Base-by-base conservation (phyloP, 768 basidiomycete species). In the Auriscalpium orientale region DNA sequence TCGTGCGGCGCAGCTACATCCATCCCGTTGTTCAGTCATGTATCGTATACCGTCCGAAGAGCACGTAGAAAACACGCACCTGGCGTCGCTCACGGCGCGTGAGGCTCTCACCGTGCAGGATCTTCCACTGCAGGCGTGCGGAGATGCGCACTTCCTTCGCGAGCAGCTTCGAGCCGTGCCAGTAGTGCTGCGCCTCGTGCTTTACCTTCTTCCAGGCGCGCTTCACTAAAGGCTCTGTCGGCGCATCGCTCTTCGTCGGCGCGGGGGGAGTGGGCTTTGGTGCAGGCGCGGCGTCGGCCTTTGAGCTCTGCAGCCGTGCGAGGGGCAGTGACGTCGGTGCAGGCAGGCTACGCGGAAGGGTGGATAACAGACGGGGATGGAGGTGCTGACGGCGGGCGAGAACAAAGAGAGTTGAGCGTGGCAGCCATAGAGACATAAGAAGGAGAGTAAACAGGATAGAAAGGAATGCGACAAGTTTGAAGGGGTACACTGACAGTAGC, bases 131-230 rank as follows among this genome's bases (percentile, higher is more conserved):
- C 45, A 99, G 77, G 58, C 94, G 78, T 3, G 79, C 74, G 21
- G 91, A 92, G 60, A 98, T 98, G 60, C 89, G 84, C 53, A 97
- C 89, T 74, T 98, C 97, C 22, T 92, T 90, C 15, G 91, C 93
- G 49, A 99, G 78, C 5, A 99, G 82, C 68, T 97, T 97, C 1
- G 91, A 81, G 11, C 97, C 95, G 60, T 94, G 87, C 95, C 95
- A 98, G 70, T 98, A 99, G 70, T 99, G 95, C 56, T 83, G 80
- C 0, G 87, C 93, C 71, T 98, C 97, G 65, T 98, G 91, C 74
- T 98, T 99, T 58, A 98, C 85, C 63, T 85, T 89, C 62, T 87
- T 88, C 95, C 95, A 98, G 8, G 81, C 80, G 40, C 94, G 78
- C 10, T 81, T 76, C 43, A 74, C 56, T 3, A 90, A 68, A 1